Evolutionary conservation across 176 grass and related monocot genomes (phyloP).

Genomic region (Ensete ventricosum): DNA sequence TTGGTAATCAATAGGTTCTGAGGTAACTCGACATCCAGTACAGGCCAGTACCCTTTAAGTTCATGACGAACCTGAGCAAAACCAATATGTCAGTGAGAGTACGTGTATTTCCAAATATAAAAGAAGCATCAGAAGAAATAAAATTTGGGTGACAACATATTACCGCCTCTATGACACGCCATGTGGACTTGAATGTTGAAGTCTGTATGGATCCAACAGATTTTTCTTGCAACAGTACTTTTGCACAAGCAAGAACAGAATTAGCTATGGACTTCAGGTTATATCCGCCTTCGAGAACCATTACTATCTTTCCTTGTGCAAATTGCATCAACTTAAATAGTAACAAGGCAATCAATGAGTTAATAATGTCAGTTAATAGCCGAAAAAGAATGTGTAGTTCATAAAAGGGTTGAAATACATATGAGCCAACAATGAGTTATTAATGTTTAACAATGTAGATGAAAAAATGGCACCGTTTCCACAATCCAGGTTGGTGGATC

Average conservation of each 20-base stretch:
- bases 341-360: constrained; percentile 18
- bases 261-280: constrained; percentile 85
- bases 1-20: constrained; percentile 28
- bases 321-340: constrained; percentile 59
- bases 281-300: constrained; percentile 94
- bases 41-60: constrained; percentile 82
- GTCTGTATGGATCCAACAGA: constrained; percentile 26
- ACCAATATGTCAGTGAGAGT: neutral
- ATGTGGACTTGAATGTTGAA: constrained; percentile 66
- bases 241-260: constrained; percentile 74
- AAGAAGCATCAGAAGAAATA: constrained; percentile 21
- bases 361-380: neutral
- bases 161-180: constrained; percentile 82
- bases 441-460: neutral
- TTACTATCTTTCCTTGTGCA: constrained; percentile 85
- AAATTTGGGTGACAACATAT: constrained; percentile 21
- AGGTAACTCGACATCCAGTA: constrained; percentile 49
- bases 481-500: neutral
- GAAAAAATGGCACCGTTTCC: neutral
- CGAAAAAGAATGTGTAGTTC: neutral
- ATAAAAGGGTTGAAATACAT: neutral
- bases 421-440: no score
- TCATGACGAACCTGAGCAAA: constrained; percentile 67
- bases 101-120: constrained; percentile 19
- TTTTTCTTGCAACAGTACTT: constrained; percentile 72